Evolutionary conservation across 192 early-diverging fungal genomes (phyloP).

Genomic region (Backusella liffmaniae): DNA sequence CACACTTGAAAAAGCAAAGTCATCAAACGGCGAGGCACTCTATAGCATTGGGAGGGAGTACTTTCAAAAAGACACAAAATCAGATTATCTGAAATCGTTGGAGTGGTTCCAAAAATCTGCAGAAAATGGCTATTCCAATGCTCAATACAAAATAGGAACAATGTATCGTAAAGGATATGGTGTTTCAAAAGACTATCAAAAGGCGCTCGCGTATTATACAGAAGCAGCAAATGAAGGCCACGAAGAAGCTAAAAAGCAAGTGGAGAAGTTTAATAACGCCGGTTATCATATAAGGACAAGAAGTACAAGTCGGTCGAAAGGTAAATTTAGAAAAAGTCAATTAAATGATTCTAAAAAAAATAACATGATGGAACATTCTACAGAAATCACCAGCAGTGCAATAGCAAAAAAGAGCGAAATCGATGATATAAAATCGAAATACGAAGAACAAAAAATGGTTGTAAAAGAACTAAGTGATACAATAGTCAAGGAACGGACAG

Average conservation of each 20-base stretch:
- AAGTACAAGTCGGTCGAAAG: background rate
- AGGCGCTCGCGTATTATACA: background rate
- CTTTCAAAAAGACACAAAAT: background rate
- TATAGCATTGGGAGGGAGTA: background rate
- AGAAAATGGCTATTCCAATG: background rate
- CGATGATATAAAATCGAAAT: background rate
- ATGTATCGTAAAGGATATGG: slow-evolving; percentile 7
- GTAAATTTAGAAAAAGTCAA: background rate
- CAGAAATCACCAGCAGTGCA: background rate
- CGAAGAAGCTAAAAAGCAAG: background rate
- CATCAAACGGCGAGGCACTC: background rate
- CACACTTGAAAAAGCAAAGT: background rate
- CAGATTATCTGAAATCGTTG: background rate
- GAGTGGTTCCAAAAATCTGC: slow-evolving; percentile 1
- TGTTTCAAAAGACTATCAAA: slow-evolving; percentile 1
- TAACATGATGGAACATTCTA: background rate
- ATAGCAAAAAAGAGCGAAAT: background rate
- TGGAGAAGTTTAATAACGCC: background rate
- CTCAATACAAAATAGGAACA: background rate
- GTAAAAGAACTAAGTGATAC: background rate
- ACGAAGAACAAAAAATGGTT: background rate
- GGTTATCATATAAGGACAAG: background rate
- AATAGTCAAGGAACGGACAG: background rate
- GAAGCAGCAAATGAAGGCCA: background rate
- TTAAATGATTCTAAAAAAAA: background rate